Conservation (phyloP, 768 basidiomycete genomes). For the Epithele typhae region DNA sequence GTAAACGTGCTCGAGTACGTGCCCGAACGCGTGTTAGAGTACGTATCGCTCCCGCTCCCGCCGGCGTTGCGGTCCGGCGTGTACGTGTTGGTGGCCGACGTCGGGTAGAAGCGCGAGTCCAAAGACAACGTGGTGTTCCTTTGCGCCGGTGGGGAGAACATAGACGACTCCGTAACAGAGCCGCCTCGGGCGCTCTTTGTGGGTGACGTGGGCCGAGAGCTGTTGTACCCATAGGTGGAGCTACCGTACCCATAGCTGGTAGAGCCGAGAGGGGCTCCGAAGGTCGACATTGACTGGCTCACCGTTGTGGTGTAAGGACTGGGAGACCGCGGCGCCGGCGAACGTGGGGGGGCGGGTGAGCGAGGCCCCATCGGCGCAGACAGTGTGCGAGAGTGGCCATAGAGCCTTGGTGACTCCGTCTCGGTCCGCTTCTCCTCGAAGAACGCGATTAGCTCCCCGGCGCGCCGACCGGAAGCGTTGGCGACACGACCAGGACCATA, state of each 20-base stretch:
- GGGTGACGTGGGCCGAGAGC: constrained; percentile 46
- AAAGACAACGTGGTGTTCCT: constrained; percentile 25
- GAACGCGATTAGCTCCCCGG: constrained; percentile 69
- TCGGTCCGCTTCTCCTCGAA: constrained; percentile 55
- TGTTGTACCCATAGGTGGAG: constrained; percentile 25
- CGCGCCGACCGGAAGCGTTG: constrained; percentile 38
- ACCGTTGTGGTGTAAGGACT: constrained; percentile 31
- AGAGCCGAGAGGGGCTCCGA: constrained; percentile 25
- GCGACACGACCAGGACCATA: constrained; percentile 28
- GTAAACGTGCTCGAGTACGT: constrained; percentile 38
- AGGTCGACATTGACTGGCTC: constrained; percentile 38
- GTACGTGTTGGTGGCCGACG: constrained; percentile 32
- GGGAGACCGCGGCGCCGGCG: constrained; percentile 29
- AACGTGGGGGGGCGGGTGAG: constrained; percentile 24
- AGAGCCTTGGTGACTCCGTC: constrained; percentile 27
- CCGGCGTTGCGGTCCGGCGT: constrained; percentile 37
- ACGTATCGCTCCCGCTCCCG: constrained; percentile 21
- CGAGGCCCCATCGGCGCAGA: constrained; percentile 40
- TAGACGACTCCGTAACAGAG: constrained; percentile 30
- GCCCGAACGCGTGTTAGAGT: constrained; percentile 14
- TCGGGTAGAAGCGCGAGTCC: constrained; percentile 17
- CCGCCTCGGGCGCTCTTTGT: constrained; percentile 38
- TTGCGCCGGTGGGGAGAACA: constrained; percentile 47
- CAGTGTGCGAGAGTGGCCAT: constrained; percentile 47
- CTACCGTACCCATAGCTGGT: constrained; percentile 34